phyloP scores from a whole-genome alignment of 2,329 filamentous ascomycete species.

The Pseudogymnoascus destructans region DNA sequence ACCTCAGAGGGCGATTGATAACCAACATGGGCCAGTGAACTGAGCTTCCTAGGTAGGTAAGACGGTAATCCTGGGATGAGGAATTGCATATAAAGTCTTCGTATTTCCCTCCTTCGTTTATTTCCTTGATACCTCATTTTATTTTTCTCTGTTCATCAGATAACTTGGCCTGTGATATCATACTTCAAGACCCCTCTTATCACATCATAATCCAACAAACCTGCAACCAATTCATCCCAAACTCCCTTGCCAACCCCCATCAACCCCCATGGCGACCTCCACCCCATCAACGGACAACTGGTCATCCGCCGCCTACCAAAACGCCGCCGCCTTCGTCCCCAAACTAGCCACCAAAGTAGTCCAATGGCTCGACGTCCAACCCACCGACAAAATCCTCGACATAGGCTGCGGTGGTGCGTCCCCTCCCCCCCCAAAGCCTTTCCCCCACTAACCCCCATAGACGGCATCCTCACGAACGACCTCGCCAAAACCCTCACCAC shows the following conservation, averaged over 20 bases:
- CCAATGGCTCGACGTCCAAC: conserved; percentile 43
- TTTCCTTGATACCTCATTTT: neutral
- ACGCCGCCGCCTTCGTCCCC: conserved; percentile 50
- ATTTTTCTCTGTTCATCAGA: neutral
- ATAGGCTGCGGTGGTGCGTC: conserved; percentile 48
- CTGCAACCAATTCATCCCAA: neutral
- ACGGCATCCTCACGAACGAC: conserved; percentile 45
- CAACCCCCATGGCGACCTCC: neutral
- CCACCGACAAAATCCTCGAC: conserved; percentile 46
- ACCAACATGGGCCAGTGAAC: neutral
- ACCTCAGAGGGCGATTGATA: neutral
- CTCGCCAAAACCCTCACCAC: conserved; percentile 35
- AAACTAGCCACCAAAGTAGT: conserved; percentile 46
- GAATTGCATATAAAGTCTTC: neutral
- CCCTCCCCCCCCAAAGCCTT: neutral
- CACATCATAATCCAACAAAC: neutral
- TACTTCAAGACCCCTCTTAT: neutral
- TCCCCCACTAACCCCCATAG: conserved; percentile 25
- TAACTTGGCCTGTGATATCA: neutral
- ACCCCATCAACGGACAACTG: neutral
- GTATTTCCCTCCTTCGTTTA: neutral
- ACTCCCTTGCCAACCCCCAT: neutral
- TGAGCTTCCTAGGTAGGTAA: conserved; percentile 3
- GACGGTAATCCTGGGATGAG: neutral
- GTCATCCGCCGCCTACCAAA: conserved; percentile 35